Conservation (phyloP, 345 rosid species). For the Moricandia moricandioides region DNA sequence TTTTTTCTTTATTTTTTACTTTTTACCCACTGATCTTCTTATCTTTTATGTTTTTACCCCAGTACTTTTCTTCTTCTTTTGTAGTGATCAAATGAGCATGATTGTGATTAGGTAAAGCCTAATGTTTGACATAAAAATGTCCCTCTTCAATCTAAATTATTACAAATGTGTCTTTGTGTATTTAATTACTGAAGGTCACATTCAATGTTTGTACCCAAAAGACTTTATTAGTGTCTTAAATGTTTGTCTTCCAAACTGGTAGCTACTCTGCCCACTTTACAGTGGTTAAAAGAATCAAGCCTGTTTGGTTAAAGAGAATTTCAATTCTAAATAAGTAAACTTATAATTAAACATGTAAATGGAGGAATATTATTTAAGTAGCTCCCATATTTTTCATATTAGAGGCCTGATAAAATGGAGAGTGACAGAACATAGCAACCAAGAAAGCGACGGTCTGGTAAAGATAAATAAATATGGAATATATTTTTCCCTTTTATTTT, state of each 20-base stretch:
- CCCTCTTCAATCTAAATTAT: neutral
- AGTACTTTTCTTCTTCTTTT: neutral
- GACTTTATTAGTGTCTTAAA: constrained; percentile 13
- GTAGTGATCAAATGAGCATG: neutral
- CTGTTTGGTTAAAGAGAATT: constrained; percentile 22
- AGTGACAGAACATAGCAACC: constrained; percentile 34
- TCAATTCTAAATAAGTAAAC: constrained; percentile 14
- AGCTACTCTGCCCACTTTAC: constrained; percentile 31
- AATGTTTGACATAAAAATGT: constrained; percentile 5
- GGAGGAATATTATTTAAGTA: constrained; percentile 9
- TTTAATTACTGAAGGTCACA: constrained; percentile 21
- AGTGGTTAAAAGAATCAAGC: constrained; percentile 29
- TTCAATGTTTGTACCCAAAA: constrained; percentile 28
- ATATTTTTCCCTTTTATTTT: neutral
- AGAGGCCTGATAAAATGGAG: constrained; percentile 1
- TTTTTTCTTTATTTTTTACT: neutral
- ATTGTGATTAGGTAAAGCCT: constrained; percentile 22
- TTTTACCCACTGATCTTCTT: constrained; percentile 7
- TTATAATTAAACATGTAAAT: neutral
- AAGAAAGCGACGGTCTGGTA: constrained; percentile 23
- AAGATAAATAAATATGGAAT: neutral
- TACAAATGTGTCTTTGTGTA: constrained; percentile 21
- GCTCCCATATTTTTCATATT: neutral
- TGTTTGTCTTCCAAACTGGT: constrained; percentile 32
- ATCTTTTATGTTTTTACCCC: constrained; percentile 16